Conservation (phyloP, 495 filamentous ascomycete genomes). For the Xylaria grammica region DNA sequence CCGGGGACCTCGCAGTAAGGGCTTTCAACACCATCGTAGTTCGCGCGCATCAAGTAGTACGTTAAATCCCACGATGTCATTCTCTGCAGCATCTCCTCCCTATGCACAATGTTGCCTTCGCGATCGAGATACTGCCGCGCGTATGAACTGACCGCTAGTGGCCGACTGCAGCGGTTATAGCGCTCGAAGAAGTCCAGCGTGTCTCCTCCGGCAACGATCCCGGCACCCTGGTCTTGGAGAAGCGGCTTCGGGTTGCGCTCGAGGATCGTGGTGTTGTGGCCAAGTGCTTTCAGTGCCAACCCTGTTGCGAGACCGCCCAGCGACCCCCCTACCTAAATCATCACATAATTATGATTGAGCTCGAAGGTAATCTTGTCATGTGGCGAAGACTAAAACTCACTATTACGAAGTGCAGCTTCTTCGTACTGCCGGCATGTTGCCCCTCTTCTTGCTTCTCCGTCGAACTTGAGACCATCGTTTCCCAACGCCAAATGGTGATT, state of each 20-base stretch:
- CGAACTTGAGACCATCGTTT: background rate
- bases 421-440: background rate
- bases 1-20: slow-evolving; percentile 49
- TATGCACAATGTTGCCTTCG: slow-evolving; percentile 48
- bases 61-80: slow-evolving; percentile 62
- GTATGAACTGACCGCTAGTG: slow-evolving; percentile 41
- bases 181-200: slow-evolving; percentile 40
- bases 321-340: slow-evolving; percentile 53
- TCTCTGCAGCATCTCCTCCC: slow-evolving; percentile 46
- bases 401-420: slow-evolving; percentile 41
- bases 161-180: slow-evolving; percentile 44
- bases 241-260: slow-evolving; percentile 54
- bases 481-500: background rate
- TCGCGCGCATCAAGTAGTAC: slow-evolving; percentile 60
- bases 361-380: too few species aligned
- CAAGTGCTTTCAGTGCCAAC: slow-evolving; percentile 55
- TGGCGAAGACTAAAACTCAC: slow-evolving; percentile 16
- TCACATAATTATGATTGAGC: background rate
- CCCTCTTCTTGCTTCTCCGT: slow-evolving; percentile 2
- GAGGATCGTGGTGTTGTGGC: slow-evolving; percentile 57
- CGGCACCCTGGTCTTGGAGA: slow-evolving; percentile 61
- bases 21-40: slow-evolving; percentile 59
- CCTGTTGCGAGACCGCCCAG: slow-evolving; percentile 51
- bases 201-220: slow-evolving; percentile 54
- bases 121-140: slow-evolving; percentile 51